Base-by-base conservation (phyloP, 2,329 filamentous ascomycete species). In the Fusarium sp. region DNA sequence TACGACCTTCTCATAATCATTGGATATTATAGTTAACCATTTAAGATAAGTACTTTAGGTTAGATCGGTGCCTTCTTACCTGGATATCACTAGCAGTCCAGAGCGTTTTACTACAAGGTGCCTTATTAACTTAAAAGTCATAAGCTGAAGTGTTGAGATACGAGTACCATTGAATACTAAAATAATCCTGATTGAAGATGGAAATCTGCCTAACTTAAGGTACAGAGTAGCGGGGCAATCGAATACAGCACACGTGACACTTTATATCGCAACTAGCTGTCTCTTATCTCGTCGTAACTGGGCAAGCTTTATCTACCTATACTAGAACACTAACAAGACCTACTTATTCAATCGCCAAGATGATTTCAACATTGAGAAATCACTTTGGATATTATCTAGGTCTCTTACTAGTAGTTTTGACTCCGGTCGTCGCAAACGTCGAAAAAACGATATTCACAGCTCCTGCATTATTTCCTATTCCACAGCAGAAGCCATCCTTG, bases 371-470 rank as follows among this genome's bases (percentile, higher is more conserved):
- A 5, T 5, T 17, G 13, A 40, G 14, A 2, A n/a, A 20, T 20
- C 40, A 6, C 11, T 4, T 46, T 2, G 11, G 58, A 18, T 50
- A 58, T 18, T 46, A 70, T 7, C 9, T 68, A 4, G 39, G 60
- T 14, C 14, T 71, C n/a, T 35, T 76, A 36, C n/a, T 70, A 42
- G 31, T 54, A 14, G 31, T 54, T 14, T 21, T 66, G 18, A 15
- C 46, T 29, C 52, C 64, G 14, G 71, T 56, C 33, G 33, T 68
- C 21, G 93, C 91, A 77, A 98, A 99, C 78, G 91, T 91, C 55
- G 96, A 98, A 78, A 99, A 99, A 80, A 84, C 87, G 71, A 93
- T 98, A 74, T 98, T 99, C 81, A 82, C 91, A 35, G 93, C 88
- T 21, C 94, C 94, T 13, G 76, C 81, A 31, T 78, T 83, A 31